These are phyloP conservation scores for Trypanosoma theileri DNA, from an alignment of 208 protist genomes.

Conservation along the genomic window DNA sequence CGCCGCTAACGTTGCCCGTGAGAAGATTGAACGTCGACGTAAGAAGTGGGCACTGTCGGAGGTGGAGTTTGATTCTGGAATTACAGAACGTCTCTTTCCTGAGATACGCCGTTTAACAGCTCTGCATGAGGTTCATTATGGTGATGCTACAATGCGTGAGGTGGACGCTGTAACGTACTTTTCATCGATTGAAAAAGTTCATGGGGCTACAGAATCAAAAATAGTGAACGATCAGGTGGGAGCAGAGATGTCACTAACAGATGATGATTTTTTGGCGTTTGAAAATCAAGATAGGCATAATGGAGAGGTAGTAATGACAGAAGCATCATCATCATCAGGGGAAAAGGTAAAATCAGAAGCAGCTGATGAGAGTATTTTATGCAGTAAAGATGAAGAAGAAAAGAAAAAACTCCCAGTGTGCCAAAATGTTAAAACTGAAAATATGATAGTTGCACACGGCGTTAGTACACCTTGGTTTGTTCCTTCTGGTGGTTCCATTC, in stretches of 20 bases:
- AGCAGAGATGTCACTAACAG: conserved; percentile 4
- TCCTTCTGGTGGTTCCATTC: conserved; percentile 48
- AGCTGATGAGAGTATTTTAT: background rate
- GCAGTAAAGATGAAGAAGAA: background rate
- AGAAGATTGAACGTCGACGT: conserved; percentile 73
- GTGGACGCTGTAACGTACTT: conserved; percentile 67
- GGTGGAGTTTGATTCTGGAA: conserved; percentile 68
- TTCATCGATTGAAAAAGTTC: background rate
- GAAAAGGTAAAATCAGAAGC: background rate
- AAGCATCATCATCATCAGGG: background rate
- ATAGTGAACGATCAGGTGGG: conserved; percentile 9
- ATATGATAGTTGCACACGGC: conserved; percentile 23
- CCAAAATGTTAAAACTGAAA: background rate
- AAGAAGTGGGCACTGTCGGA: conserved; percentile 64
- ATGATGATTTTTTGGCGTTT: conserved; percentile 29
- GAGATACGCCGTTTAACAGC: conserved; percentile 66
- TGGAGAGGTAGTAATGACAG: background rate
- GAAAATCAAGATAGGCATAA: conserved; percentile 8
- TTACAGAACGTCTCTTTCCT: conserved; percentile 79
- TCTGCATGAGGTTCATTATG: conserved; percentile 85
- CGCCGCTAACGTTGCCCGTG: conserved; percentile 22
- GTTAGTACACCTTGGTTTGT: conserved; percentile 58
- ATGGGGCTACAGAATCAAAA: no score
- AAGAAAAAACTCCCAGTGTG: background rate
- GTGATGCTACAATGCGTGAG: conserved; percentile 75